Evolutionary conservation across 345 rosid genomes (phyloP), one percentile per base, ranked within the genome.

Genomic region (Gossypium ekmanianum): DNA sequence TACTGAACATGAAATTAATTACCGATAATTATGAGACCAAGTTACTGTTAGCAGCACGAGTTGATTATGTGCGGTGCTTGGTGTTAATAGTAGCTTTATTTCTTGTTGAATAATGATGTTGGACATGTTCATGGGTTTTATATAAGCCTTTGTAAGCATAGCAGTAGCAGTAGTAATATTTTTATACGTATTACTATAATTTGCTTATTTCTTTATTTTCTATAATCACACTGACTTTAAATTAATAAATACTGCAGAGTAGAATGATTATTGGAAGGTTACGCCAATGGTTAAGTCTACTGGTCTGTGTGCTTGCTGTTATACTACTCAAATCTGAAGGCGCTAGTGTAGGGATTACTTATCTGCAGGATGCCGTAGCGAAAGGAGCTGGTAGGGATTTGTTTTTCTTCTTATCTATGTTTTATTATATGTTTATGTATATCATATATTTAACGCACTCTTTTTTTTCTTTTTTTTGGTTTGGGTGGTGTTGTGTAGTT

Each of bases 301-400:
- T 81, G 12, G 76, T 68, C 2, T 81, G 74, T 75, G 44, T 71
- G 52, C 71, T 86, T 74, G 61, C 85, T 72, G 20, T 80, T n/a
- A 13, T 88, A 71, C 18, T 87, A 65, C 73, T 83, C 63, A 81
- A 68, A 77, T 71, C 81, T 9, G 81, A 88, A 67, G 88, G 81
- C 22, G 77, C 74, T 48, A 41, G 73, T 13, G 88, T 82, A 0
- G 80, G 61, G 29, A 90, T 87, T 65, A 87, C 92, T n/a, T 78
- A 77, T 73, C 82, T 90, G 47, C 70, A 66, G 8, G 83, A 71
- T 75, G 92, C 84, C 17, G 92, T 85, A 8, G 83, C 83, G 14
- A 90, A 88, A 79, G 92, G 92, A 83, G 94, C 90, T 56, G 94
- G 94, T 90, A 61, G 62, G 79, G 61, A 24, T 1, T 68, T 68